phyloP scores from a whole-genome alignment of 257 asterid species.

The Cynanchum wilfordii region DNA sequence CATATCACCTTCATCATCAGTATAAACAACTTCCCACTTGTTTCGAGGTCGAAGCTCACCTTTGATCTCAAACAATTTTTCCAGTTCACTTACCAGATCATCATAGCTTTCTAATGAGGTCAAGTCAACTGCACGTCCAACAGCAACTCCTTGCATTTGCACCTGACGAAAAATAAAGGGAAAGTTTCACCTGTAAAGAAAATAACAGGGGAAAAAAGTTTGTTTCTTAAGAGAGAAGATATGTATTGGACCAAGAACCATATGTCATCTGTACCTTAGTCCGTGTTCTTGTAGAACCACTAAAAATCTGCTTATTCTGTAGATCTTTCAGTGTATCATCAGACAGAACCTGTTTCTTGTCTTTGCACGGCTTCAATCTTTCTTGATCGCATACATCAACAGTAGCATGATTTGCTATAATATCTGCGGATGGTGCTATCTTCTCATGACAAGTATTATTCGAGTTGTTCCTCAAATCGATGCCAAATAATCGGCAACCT shows the following conservation, averaged over 20 bases:
- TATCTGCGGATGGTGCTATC: constrained; percentile 19
- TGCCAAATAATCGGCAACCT: constrained; percentile 58
- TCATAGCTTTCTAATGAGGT: constrained; percentile 48
- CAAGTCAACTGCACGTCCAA: constrained; percentile 82
- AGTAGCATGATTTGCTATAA: constrained; percentile 13
- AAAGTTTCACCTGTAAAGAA: not conserved
- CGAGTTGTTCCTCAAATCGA: constrained; percentile 58
- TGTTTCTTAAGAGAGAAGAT: not conserved
- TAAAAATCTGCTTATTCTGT: constrained; percentile 28
- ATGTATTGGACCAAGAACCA: not conserved
- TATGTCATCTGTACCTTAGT: constrained; percentile 45
- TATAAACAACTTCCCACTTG: constrained; percentile 69
- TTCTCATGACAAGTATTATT: constrained; percentile 26
- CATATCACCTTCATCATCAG: constrained; percentile 73
- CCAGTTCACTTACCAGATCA: constrained; percentile 55
- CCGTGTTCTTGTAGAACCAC: constrained; percentile 59
- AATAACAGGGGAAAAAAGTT: not conserved
- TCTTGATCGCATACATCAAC: constrained; percentile 22
- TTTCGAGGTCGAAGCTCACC: constrained; percentile 62
- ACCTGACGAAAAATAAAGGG: constrained; percentile 36
- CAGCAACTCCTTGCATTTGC: constrained; percentile 77
- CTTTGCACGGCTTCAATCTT: constrained; percentile 29
- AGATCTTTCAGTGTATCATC: constrained; percentile 36
- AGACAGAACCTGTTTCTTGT: constrained; percentile 25
- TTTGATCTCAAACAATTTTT: constrained; percentile 53